Conservation (phyloP, 2,329 filamentous ascomycete species). For the Diplocarpon rosae region DNA sequence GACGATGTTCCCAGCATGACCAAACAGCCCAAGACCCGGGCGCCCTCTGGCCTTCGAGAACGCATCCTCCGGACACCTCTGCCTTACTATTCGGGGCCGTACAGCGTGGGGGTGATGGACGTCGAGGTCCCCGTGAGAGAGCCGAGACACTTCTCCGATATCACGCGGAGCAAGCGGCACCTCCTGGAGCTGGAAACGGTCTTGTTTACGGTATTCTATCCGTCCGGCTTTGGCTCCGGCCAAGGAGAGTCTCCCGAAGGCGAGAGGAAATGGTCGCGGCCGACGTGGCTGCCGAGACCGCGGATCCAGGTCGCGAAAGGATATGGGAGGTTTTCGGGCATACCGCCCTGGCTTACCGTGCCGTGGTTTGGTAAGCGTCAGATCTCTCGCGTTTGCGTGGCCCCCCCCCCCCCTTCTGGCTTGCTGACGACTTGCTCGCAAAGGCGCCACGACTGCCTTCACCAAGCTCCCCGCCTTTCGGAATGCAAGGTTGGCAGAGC, state of each 20-base stretch:
- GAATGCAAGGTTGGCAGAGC: conserved; percentile 46
- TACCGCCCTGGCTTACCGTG: conserved; percentile 38
- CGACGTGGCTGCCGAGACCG: conserved; percentile 52
- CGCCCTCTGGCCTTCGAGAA: conserved; percentile 37
- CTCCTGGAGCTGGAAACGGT: conserved; percentile 46
- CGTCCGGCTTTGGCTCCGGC: conserved; percentile 36
- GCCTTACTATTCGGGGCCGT: conserved; percentile 41
- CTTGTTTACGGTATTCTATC: conserved; percentile 56
- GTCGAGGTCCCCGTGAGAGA: conserved; percentile 40
- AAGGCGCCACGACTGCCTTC: conserved; percentile 42
- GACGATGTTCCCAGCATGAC: conserved; percentile 9
- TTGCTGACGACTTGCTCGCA: no score
- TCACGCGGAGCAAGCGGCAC: conserved; percentile 36
- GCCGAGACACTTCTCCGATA: conserved; percentile 38
- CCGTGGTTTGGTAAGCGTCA: conserved; percentile 36
- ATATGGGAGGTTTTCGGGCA: conserved; percentile 49
- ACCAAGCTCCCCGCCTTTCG: conserved; percentile 54
- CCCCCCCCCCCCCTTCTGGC: no score
- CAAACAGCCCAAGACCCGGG: conserved; percentile 33
- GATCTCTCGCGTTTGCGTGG: background rate
- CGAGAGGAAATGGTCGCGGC: conserved; percentile 36
- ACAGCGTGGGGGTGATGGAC: conserved; percentile 41
- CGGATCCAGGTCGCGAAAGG: conserved; percentile 44
- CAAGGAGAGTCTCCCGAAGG: conserved; percentile 30
- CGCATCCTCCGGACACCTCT: conserved; percentile 33